phyloP scores from a whole-genome alignment of 495 filamentous ascomycete species.

The Pyronema domesticum region DNA sequence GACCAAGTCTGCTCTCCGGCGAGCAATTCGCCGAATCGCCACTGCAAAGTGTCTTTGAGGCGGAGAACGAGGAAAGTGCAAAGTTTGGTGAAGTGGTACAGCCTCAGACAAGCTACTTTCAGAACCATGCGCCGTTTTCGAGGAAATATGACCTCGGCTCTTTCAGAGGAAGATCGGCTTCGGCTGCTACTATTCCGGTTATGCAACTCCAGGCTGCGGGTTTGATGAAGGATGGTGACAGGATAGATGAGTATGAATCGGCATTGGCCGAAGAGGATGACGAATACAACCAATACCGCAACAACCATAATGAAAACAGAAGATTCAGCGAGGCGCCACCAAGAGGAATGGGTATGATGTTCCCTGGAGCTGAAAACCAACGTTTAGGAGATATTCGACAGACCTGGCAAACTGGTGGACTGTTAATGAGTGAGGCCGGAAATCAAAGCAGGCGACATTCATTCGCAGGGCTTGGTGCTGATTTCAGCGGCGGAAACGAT shows the following conservation, averaged over 20 bases:
- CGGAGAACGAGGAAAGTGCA: conserved; percentile 48
- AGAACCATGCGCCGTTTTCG: conserved; percentile 14
- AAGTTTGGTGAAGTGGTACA: conserved; percentile 35
- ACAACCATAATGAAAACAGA: conserved; percentile 9
- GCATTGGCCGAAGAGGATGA: conserved; percentile 24
- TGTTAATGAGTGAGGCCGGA: conserved; percentile 34
- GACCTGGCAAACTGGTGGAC: conserved; percentile 70
- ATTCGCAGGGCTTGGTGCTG: conserved; percentile 41
- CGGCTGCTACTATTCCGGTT: conserved; percentile 29
- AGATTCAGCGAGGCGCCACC: conserved; percentile 22
- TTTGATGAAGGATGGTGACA: conserved; percentile 17
- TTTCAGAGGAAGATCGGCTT: conserved; percentile 44
- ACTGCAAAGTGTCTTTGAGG: conserved; percentile 23
- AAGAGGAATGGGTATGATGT: conserved; percentile 23
- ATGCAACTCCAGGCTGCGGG: conserved; percentile 9
- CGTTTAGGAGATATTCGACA: conserved; percentile 61
- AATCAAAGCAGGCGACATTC: conserved; percentile 80
- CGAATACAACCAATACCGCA: conserved; percentile 18
- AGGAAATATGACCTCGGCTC: conserved; percentile 34
- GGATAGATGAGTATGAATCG: conserved; percentile 15
- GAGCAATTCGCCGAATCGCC: conserved; percentile 23
- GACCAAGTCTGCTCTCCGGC: conserved; percentile 54
- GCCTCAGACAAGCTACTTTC: conserved; percentile 15
- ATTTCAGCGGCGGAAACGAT: conserved; percentile 9
- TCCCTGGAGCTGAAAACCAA: conserved; percentile 41